These are phyloP conservation scores for Furcasterigmium furcatum DNA, from an alignment of 2,329 filamentous ascomycete species.

Conservation along the genomic window DNA sequence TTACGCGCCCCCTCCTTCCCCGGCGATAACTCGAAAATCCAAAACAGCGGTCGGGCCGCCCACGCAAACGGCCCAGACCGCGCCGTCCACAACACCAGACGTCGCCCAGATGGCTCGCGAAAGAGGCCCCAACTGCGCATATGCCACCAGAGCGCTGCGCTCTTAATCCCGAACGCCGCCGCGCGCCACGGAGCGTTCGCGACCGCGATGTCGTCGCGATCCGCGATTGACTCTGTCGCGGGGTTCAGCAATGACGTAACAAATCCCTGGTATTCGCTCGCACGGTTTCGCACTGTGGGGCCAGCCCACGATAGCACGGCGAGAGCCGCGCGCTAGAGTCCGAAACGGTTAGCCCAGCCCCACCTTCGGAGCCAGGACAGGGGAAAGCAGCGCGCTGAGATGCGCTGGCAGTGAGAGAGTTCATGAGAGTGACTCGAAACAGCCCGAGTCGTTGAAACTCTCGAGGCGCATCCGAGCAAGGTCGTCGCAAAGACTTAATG, in stretches of 20 bases:
- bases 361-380: background rate
- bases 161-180: too few relatives aligned
- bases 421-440: too few relatives aligned
- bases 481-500: too few relatives aligned
- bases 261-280: background rate
- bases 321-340: conserved; percentile 10
- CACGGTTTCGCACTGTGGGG: background rate
- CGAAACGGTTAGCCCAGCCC: conserved; percentile 3
- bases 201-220: too few relatives aligned
- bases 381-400: too few relatives aligned
- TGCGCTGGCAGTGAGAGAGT: too few relatives aligned
- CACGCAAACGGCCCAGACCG: background rate
- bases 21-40: conserved; percentile 5
- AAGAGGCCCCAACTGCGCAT: too few relatives aligned
- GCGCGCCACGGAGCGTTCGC: too few relatives aligned
- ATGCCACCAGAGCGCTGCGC: too few relatives aligned
- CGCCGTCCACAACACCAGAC: background rate
- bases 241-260: background rate
- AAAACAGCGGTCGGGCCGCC: background rate
- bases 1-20: background rate
- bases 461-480: background rate
- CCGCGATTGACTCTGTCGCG: too few relatives aligned
- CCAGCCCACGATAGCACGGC: conserved; percentile 10
- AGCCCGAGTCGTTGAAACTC: background rate
- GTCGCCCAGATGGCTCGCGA: background rate